phyloP scores from a whole-genome alignment of 768 basidiomycete species.

The Punctularia strigosozonata region DNA sequence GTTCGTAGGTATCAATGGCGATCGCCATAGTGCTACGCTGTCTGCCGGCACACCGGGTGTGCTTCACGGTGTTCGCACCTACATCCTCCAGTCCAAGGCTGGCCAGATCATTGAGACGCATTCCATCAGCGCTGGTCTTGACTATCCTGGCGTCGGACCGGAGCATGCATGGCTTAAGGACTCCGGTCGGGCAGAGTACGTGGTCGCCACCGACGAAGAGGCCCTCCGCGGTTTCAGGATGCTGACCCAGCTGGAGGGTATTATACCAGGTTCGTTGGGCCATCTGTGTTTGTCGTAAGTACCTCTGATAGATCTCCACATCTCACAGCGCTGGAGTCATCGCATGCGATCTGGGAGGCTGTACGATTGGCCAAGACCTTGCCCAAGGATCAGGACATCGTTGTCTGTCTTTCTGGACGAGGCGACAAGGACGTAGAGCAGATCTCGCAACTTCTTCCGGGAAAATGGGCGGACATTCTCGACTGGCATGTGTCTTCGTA shows the following conservation, averaged over 20 bases:
- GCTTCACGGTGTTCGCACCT: conserved; percentile 91
- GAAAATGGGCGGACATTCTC: conserved; percentile 86
- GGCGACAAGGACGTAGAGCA: conserved; percentile 98
- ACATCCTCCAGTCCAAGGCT: conserved; percentile 76
- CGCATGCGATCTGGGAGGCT: conserved; percentile 93
- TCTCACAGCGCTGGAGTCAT: conserved; percentile 80
- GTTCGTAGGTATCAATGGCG: conserved; percentile 61
- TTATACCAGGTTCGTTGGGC: conserved; percentile 70
- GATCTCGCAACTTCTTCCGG: conserved; percentile 84
- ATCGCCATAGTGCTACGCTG: conserved; percentile 86
- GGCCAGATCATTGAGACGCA: conserved; percentile 98
- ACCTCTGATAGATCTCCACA: no score
- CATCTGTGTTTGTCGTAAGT: not conserved
- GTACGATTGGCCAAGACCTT: conserved; percentile 76
- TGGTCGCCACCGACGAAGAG: conserved; percentile 87
- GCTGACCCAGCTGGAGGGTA: conserved; percentile 88
- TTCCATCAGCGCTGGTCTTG: conserved; percentile 90
- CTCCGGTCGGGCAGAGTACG: conserved; percentile 86
- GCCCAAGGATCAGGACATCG: conserved; percentile 75
- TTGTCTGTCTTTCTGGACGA: conserved; percentile 88
- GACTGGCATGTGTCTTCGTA: conserved; percentile 72
- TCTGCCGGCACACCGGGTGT: conserved; percentile 88
- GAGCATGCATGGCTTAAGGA: conserved; percentile 98
- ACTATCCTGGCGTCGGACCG: conserved; percentile 96
- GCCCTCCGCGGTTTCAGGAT: conserved; percentile 87